phyloP scores from a whole-genome alignment of 2,329 filamentous ascomycete species.

The Rhexocercosporidium sp. region DNA sequence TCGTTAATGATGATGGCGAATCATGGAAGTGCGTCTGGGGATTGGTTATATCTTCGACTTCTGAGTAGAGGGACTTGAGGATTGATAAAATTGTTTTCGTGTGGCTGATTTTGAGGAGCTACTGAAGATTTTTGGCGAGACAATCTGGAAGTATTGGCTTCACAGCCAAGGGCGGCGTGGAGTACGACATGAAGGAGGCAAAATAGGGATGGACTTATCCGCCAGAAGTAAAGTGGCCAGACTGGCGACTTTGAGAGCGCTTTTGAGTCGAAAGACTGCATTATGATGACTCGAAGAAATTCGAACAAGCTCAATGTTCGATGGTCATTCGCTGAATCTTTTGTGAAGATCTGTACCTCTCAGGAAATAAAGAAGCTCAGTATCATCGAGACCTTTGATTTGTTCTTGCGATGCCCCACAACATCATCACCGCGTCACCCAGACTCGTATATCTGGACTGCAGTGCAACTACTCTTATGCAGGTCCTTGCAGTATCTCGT shows the following conservation, averaged over 20 bases:
- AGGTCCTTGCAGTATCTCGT: background rate
- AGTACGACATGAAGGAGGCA: constrained; percentile 2
- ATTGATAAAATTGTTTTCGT: background rate
- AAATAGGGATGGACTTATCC: background rate
- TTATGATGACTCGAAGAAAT: background rate
- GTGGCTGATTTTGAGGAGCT: constrained; percentile 1
- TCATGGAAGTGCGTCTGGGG: background rate
- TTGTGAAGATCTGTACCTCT: background rate
- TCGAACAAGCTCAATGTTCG: background rate
- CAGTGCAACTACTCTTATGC: background rate
- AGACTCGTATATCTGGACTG: background rate
- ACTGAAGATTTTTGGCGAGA: background rate
- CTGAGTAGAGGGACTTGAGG: background rate
- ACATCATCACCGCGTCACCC: background rate
- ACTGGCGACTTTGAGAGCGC: background rate
- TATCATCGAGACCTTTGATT: no score
- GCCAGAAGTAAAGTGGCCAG: background rate
- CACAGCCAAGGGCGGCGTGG: background rate
- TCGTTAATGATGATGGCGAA: background rate
- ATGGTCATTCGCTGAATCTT: background rate
- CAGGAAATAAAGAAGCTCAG: no score
- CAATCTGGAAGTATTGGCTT: background rate
- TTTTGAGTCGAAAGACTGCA: background rate
- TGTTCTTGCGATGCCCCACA: background rate
- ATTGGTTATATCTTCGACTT: background rate